These are phyloP conservation scores for Salix brachista DNA, from an alignment of 345 rosid genomes.

Conservation along the genomic window DNA sequence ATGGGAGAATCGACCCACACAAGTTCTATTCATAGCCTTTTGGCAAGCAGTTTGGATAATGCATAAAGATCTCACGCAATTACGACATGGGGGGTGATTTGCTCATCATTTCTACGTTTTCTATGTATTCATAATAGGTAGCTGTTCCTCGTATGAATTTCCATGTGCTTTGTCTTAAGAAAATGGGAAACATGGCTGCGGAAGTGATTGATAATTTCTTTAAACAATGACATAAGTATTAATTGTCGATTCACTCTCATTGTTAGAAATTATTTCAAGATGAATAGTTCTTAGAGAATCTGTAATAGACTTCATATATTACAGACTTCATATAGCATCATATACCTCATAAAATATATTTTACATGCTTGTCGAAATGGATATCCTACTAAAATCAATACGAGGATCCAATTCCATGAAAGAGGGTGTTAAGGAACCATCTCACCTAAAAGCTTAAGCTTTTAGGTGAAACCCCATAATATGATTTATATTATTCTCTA, in stretches of 20 bases:
- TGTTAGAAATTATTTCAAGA: neutral
- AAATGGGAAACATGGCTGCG: conserved; percentile 6
- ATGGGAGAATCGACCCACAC: neutral
- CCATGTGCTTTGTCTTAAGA: neutral
- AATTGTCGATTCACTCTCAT: neutral
- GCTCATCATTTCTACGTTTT: neutral
- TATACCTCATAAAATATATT: too few species aligned
- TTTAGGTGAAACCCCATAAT: too few species aligned
- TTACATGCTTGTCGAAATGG: too few species aligned
- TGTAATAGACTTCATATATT: neutral
- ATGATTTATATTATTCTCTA: too few species aligned
- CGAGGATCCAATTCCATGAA: neutral
- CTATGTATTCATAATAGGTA: neutral
- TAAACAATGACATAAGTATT: neutral
- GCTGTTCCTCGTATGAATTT: neutral
- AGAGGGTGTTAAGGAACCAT: too few species aligned
- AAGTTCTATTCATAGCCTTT: neutral
- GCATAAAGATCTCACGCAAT: conserved; percentile 1
- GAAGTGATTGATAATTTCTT: neutral
- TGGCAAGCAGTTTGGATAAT: neutral
- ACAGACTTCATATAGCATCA: neutral
- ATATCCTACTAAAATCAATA: neutral
- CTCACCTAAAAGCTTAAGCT: too few species aligned
- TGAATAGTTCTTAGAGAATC: neutral
- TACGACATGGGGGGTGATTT: neutral